Evolutionary conservation across 345 rosid species (phyloP), one percentile per base, ranked within the genome.

Genomic region (Noccaea bulbosa): DNA sequence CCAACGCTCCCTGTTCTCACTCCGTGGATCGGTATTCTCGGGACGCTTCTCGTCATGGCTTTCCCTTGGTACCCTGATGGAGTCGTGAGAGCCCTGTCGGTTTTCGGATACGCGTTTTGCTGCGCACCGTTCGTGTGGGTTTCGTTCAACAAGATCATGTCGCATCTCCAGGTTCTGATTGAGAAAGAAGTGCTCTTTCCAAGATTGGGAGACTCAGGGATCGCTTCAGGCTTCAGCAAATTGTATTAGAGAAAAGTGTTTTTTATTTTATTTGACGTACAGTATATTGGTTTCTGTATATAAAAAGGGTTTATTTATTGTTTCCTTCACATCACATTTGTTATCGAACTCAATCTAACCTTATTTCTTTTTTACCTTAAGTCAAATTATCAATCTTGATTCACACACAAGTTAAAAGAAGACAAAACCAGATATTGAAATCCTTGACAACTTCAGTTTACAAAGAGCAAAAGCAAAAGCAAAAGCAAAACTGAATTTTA

Each of bases 171-270:
- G 61, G 82, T 84, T 11, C 77, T 91, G 6, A 79, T 88, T 35
- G 99, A 94, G 71, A 83, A 93, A 78, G 99, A 94, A 67, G 83
- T 73, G 1, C 65, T 94, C 79, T 87, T 88, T 11, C 95, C 95
- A 2, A 78, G 75, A 77, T 40, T 89, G 75, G 93, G 90, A 5
- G 91, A 89, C 43, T 71, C 90, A 41, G 73, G 56, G 68, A 45
- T 35, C 44, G 35, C 63, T 81, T 59, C 77, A 9, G 90, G 83
- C 34, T 81, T 74, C 69, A 85, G 82, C 74, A 88, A 88, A 76
- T 30, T 85, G 78, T 88, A 75, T 51, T 88, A 74, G 78, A 57
- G 0, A 24, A 24, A 67, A 39, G n/a, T n/a, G n/a, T n/a, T n/a
- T n/a, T n/a, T n/a, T 47, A 11, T 2, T 8, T 48, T 7, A 7